A percentile compares a stretch with the other conserved stretches of the same genome.
Evolutionary conservation across 2,329 filamentous ascomycete species (phyloP).

Genomic region (Xylariaceae sp.): DNA sequence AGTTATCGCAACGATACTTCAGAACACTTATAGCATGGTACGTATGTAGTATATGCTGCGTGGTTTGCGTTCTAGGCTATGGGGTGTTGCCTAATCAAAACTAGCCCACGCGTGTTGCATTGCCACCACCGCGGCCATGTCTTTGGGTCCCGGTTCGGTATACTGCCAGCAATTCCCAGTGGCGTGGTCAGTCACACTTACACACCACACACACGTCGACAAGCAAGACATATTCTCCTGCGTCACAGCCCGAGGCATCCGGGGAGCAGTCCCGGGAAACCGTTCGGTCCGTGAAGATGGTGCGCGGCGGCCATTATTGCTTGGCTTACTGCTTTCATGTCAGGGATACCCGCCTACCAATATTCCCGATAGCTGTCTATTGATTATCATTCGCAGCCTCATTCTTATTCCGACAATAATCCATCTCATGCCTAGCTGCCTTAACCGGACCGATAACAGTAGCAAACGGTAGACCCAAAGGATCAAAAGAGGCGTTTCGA

Average conservation of each 20-base stretch:
- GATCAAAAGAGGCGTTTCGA: background rate
- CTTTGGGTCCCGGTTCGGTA: too few species aligned
- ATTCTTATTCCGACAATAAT: conserved; percentile 5
- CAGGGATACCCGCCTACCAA: background rate
- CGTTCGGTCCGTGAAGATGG: conserved; percentile 20
- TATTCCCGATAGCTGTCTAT: too few species aligned
- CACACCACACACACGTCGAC: too few species aligned
- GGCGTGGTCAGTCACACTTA: too few species aligned
- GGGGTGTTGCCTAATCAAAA: conserved; percentile 17
- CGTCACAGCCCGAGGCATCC: conserved; percentile 2
- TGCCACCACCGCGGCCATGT: conserved; percentile 17
- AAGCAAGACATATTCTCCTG: too few species aligned
- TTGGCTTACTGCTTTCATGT: conserved; percentile 5
- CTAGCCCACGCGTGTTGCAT: conserved; percentile 18
- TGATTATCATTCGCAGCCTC: background rate
- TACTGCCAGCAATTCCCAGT: too few species aligned
- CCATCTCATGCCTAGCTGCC: too few species aligned
- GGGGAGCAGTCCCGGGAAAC: conserved; percentile 13
- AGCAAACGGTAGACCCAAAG: background rate
- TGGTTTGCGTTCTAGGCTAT: conserved; percentile 16
- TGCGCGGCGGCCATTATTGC: conserved; percentile 6
- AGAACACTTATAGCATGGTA: conserved; percentile 1
- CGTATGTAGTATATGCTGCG: conserved; percentile 17
- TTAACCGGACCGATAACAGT: conserved; percentile 15
- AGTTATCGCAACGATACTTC: too few species aligned